Evolutionary conservation across 225 moss, liverwort and hornwort species (phyloP), one percentile per base, ranked within the genome.

Genomic region (Pseudisothecium myosuroides): DNA sequence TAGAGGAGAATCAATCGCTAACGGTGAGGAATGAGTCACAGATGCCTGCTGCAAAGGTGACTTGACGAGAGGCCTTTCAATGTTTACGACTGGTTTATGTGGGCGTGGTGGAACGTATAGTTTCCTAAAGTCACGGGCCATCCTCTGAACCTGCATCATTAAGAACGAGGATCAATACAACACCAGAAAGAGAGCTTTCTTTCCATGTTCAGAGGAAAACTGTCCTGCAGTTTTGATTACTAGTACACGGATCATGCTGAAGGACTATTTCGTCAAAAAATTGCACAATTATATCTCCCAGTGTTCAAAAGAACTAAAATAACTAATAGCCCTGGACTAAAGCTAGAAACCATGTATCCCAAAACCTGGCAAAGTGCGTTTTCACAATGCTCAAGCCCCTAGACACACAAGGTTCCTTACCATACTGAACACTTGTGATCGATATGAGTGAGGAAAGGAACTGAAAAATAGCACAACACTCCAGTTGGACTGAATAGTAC

Each of bases 111-210:
- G 94, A 64, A 92, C 92, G 82, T 92, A 90, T 39, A 86, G 76
- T 84, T 90, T 92, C 80, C 94, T 87, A 64, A 94, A 94, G 49
- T 82, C 91, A 36, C 92, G 92, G 20, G 94, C 94, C 92, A 94
- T 94, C 73, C 84, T 91, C 87, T 94, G 94, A 65, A 94, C 94
- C 94, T 94, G 91, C 87, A 87, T 88, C 88, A 89, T 81, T 50
- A 80, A 71, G 60, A 84, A 60, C n/a, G 34, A 83, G 39, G 87
- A 87, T 90, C 60, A 90, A 84, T 61, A 90, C 59, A 72, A 80
- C 36, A 84, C 49, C 80, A 60, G 39, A n/a, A 56, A 66, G 39
- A 80, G 75, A 78, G 21, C 14, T 16, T 67, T 84, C 43, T 82
- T 82, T 76, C 64, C 76, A 90, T 45, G 45, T 43, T 45, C 65